Base-by-base conservation (phyloP, 1,284 basidiomycete genomes). In the Erythrobasidium hasegawianum region DNA sequence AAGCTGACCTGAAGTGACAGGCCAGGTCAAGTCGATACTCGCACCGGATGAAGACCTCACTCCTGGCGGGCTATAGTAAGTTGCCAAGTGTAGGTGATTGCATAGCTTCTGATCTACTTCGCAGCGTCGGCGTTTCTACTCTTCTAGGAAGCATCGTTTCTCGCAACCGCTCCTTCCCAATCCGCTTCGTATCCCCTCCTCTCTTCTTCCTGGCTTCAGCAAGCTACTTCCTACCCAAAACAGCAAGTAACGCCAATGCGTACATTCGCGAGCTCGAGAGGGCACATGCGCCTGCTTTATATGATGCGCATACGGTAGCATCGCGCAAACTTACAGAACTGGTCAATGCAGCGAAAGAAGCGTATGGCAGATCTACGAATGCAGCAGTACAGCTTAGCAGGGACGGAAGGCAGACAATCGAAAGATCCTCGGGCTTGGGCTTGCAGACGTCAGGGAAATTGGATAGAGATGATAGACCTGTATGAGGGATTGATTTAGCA, bases 71-170 rank as follows among this genome's bases (percentile, higher is more conserved):
- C 53, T 69, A 20, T 68, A 72, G 71, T 67, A 38, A 66, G 67
- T 40, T 38, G 68, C 20, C 38, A 50, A 33, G 50, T 27, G 16
- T 67, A 75, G 61, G 57, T 74, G 18, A 68, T 72, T n/a, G 41
- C 65, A 29, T 38, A 39, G 24, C 5, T n/a, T 24, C 57, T 10
- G 14, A 45, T 1, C n/a, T 43, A 18, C 2, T 20, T n/a, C 55
- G 27, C 29, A 75, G 75, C 18, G 77, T 78, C 66, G 77, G 77
- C n/a, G 76, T 78, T 7, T 72, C 76, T 10, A 77, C 77, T 1
- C 71, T 78, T 14, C 71, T 77, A 2, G 74, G 76, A 4, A 73
- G 71, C 68, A 75, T 78, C 67, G 74, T 78, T 58, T 74, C 76
- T 9, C 75, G 77, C 11, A 75, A 77, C 70, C 74, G 77, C 66